Evolutionary conservation across 345 rosid genomes (phyloP).

Genomic region (Zanthoxylum bungeanum): DNA sequence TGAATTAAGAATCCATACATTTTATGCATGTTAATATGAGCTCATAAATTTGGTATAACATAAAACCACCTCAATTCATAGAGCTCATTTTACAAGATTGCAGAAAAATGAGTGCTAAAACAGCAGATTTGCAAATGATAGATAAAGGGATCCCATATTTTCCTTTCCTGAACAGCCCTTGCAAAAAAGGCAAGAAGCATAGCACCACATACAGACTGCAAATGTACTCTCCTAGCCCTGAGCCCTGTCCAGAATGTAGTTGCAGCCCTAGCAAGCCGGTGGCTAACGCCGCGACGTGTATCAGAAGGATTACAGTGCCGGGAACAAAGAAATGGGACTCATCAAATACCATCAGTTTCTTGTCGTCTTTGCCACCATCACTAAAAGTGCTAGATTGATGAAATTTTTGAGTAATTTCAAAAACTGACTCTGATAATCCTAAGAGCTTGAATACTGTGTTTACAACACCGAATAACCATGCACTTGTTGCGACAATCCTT

Average conservation of each 20-base stretch:
- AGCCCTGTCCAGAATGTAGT: neutral
- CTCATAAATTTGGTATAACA: too few relatives aligned
- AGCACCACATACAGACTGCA: conserved; percentile 23
- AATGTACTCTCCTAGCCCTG: conserved; percentile 25
- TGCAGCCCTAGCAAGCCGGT: conserved; percentile 16
- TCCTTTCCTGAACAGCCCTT: conserved; percentile 35
- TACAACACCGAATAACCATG: conserved; percentile 43
- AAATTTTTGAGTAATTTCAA: conserved; percentile 55
- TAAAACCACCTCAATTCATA: neutral
- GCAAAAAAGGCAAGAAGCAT: conserved; percentile 29
- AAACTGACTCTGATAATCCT: conserved; percentile 45
- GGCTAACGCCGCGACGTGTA: conserved; percentile 26
- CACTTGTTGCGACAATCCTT: conserved; percentile 24
- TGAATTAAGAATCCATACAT: neutral
- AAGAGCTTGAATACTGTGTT: conserved; percentile 38
- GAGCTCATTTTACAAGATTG: conserved; percentile 7
- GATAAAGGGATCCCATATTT: conserved; percentile 42
- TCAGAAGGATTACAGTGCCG: conserved; percentile 30
- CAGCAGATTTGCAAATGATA: conserved; percentile 28
- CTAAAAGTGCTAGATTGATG: conserved; percentile 6
- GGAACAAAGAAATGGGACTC: conserved; percentile 35
- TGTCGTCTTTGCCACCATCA: conserved; percentile 6
- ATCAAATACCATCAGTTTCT: conserved; percentile 36
- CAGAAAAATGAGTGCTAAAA: conserved; percentile 17
- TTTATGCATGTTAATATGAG: too few relatives aligned